A percentile compares a stretch with the other conserved stretches of the same genome.
Evolutionary conservation across 805 yeast species (phyloP).

Genomic region (Wickerhamomyces rabaulensis): DNA sequence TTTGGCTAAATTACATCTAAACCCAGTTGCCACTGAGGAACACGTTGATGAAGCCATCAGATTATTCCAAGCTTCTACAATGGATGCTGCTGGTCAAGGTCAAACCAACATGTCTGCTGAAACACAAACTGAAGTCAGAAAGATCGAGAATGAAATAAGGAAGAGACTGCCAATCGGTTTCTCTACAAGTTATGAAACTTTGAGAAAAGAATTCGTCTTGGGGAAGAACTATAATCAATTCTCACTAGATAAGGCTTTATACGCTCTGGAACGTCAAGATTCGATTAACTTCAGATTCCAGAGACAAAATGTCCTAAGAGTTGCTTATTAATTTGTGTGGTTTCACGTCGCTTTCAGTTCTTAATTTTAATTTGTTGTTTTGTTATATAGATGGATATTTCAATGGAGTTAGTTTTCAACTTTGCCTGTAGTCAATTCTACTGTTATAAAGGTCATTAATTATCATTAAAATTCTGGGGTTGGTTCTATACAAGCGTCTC

Average conservation of each 20-base stretch:
- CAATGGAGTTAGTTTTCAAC: not conserved
- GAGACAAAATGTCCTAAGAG: slow-evolving; percentile 70
- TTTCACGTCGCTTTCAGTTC: not conserved
- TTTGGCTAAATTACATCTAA: slow-evolving; percentile 77
- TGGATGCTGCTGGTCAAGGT: slow-evolving; percentile 77
- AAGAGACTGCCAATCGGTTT: slow-evolving; percentile 94
- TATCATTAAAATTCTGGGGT: not conserved
- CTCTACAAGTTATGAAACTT: slow-evolving; percentile 83
- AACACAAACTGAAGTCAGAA: slow-evolving; percentile 63
- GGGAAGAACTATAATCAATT: slow-evolving; percentile 56
- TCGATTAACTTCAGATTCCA: slow-evolving; percentile 86
- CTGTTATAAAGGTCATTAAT: not conserved
- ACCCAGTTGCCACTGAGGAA: slow-evolving; percentile 78
- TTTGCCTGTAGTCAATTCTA: not conserved
- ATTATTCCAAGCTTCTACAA: slow-evolving; percentile 91
- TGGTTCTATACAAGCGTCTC: not conserved
- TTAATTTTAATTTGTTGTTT: not conserved
- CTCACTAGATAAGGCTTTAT: slow-evolving; percentile 79
- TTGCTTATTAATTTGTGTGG: slow-evolving; percentile 6
- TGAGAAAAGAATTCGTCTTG: slow-evolving; percentile 76
- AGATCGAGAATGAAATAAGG: slow-evolving; percentile 79
- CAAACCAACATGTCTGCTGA: slow-evolving; percentile 49
- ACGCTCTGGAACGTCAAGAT: slow-evolving; percentile 79
- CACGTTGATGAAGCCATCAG: slow-evolving; percentile 96
- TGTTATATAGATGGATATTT: not conserved